Base-by-base conservation (phyloP, 1,284 basidiomycete species). In the Rhodotorula sp. region DNA sequence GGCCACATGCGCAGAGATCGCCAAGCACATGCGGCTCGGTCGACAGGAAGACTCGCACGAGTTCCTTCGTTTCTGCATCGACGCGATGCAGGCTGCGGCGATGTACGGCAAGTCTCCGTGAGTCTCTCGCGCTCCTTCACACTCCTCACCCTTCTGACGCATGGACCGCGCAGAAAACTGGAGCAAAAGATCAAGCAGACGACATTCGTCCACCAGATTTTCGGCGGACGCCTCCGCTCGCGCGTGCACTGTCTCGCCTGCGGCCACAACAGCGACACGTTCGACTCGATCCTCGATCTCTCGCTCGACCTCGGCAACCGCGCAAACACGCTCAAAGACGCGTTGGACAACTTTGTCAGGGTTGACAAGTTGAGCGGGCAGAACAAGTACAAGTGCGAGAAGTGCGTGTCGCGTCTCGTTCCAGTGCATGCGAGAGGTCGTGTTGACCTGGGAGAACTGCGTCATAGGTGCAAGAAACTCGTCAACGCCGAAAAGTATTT, bases 381-480 rank as follows among this genome's bases (percentile, higher is more conserved):
- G 9, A 93, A 99, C 84, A 96, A 96, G 82, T 99, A 99, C 82
- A 92, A 94, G 79, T 99, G 96, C 81, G 95, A 99, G 81, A 95
- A 92, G 91, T 95, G 78, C 77, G 89, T 84, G 1, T 20, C 5
- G 19, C n/a, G 24, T 24, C 15, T 44, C 22, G 8, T 36, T 15
- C 59, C n/a, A n/a, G n/a, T n/a, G n/a, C n/a, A n/a, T n/a, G n/a
- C n/a, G n/a, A n/a, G n/a, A n/a, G n/a, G n/a, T n/a, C n/a, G n/a
- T n/a, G n/a, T n/a, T n/a, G n/a, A n/a, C n/a, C n/a, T n/a, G n/a
- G n/a, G n/a, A 36, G 60, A 32, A 52, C 30, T 70, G 71, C 30
- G 7, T 20, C 59, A 62, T 80, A 92, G 91, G 79, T 96, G 94
- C 84, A 93, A 93, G 80, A 90, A 88, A 78, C 85, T 87, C 58